Percentiles rank a stretch among this genome's conserved stretches.
These are phyloP conservation scores for Microthlaspi erraticum DNA, from an alignment of 345 rosid genomes.

Conservation along the genomic window DNA sequence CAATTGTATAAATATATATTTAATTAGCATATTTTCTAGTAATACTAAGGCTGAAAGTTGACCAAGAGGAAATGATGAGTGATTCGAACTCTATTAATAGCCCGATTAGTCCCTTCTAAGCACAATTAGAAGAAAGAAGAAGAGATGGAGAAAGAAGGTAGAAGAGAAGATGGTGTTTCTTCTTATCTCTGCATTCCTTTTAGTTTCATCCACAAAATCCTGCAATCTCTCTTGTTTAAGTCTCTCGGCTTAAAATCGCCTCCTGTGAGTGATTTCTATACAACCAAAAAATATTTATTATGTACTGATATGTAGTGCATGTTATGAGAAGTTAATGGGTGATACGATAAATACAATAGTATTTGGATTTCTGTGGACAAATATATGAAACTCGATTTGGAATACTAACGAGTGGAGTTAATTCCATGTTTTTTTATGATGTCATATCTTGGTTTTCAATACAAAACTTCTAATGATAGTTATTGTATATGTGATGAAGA, in stretches of 20 bases:
- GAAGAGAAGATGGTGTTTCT: constrained; percentile 33
- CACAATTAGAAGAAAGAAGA: constrained; percentile 15
- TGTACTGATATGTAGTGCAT: neutral
- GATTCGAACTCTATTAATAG: constrained; percentile 27
- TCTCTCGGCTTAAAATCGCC: neutral
- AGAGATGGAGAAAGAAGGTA: constrained; percentile 30
- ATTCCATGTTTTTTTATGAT: neutral
- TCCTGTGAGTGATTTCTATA: constrained; percentile 16
- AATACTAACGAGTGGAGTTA: neutral
- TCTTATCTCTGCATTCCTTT: constrained; percentile 29
- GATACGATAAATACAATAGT: neutral
- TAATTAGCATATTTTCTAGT: neutral
- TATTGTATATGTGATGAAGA: neutral
- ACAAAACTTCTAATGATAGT: neutral
- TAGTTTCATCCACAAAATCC: neutral
- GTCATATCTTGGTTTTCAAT: neutral
- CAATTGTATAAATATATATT: neutral
- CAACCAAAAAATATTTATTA: neutral
- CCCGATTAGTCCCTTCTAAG: constrained; percentile 6
- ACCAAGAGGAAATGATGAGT: constrained; percentile 26
- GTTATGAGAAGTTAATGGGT: neutral
- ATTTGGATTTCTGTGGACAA: neutral
- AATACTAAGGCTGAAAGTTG: constrained; percentile 24
- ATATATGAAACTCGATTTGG: constrained; percentile 3
- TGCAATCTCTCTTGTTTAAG: constrained; percentile 16